phyloP scores from a whole-genome alignment of 306 rosid species.

The Vicia sativa region DNA sequence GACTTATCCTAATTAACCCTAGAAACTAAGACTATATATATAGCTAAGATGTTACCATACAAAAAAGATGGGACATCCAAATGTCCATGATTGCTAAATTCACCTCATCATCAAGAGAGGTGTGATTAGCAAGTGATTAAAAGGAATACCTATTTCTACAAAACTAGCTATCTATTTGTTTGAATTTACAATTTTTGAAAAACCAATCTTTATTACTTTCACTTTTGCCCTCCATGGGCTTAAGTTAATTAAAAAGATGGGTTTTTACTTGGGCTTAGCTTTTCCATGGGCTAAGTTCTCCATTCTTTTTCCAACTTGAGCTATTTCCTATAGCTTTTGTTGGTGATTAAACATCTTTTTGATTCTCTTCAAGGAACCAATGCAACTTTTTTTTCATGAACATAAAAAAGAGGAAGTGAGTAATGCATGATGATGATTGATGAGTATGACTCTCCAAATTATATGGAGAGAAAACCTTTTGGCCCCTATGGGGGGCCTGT shows the following conservation, averaged over 20 bases:
- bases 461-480: constrained; percentile 42
- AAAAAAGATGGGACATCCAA: constrained; percentile 73
- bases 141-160: constrained; percentile 42
- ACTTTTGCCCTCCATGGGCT: constrained; percentile 59
- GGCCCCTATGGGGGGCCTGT: constrained; percentile 69
- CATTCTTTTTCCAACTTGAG: constrained; percentile 48
- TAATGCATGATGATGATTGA: constrained; percentile 99
- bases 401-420: background rate
- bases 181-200: constrained; percentile 65
- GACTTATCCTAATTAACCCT: constrained; percentile 42
- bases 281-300: constrained; percentile 51
- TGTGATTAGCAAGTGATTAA: constrained; percentile 48
- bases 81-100: constrained; percentile 57
- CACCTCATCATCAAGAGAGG: constrained; percentile 51
- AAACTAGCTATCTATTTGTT: constrained; percentile 47
- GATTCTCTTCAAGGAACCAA: constrained; percentile 63
- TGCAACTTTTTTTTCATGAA: constrained; percentile 37
- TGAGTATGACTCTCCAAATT: constrained; percentile 57
- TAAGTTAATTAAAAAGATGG: constrained; percentile 38
- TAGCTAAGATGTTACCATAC: constrained; percentile 57
- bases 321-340: constrained; percentile 70
- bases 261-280: constrained; percentile 44
- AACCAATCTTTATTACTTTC: constrained; percentile 43
- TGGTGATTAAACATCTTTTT: constrained; percentile 48
- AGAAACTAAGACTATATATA: constrained; percentile 53